Evolutionary conservation across 1,284 basidiomycete genomes (phyloP), one percentile per base, ranked within the genome.

Genomic region (Anthracocystis panici-leucophaei): DNA sequence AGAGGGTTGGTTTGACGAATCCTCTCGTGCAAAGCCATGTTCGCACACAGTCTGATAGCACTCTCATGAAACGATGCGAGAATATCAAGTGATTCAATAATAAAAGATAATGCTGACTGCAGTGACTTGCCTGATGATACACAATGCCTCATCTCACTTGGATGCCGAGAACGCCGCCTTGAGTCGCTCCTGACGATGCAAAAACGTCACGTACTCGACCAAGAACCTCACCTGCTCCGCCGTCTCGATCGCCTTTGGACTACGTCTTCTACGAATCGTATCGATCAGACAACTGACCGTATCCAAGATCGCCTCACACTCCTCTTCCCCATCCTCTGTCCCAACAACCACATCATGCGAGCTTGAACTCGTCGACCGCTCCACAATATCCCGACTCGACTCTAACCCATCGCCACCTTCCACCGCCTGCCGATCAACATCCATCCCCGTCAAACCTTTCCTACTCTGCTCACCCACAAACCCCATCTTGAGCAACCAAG

Each of bases 401-500:
- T 35, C 58, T 14, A 7, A 3, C 33, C 50, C 50, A 9, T 18
- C 42, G 3, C 12, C 35, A 14, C 5, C 14, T 2, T 25, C 41
- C 4, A 20, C 45, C 31, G 33, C 38, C 7, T 44, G 21, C 2
- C 31, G 44, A 18, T 29, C 27, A 16, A 46, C 33, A 33, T 55
- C 61, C 25, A 53, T 29, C 21, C 14, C 35, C 35, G 11, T 33
- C 27, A 52, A 11, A 6, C 25, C 49, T 1, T 42, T 25, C 46
- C 21, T 45, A 11, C 35, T 52, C 44, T 44, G 27, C 5, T 71
- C 54, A 4, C 62, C 67, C 11, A 88, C 87, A 42, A 97, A 88
- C 6, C 95, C 95, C 79, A 98, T 91, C 85, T 93, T 95, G 69
- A 97, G 88, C 83, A 93, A 89, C 96, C 96, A 98, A 75, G 92